A percentile compares a stretch with the other conserved stretches of the same genome.
Conservation (phyloP, 1,284 basidiomycete species). For the Boletus mariae region DNA sequence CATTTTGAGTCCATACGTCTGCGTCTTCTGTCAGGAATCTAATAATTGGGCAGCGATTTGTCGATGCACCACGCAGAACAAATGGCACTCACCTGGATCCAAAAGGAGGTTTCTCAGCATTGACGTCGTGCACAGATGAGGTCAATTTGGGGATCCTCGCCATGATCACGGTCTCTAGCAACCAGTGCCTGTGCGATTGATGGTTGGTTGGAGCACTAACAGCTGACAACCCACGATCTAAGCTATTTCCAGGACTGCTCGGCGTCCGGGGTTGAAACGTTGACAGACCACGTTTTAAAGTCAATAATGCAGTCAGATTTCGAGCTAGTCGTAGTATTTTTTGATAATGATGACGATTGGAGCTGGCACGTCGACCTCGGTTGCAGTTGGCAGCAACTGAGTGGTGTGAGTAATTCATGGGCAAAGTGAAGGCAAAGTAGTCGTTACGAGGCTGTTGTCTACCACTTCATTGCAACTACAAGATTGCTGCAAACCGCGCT, state of each 20-base stretch:
- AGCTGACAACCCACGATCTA: no score
- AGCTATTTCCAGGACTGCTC: no score
- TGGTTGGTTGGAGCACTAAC: neutral
- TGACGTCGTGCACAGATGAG: conserved; percentile 64
- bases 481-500: neutral
- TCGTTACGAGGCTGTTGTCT: neutral
- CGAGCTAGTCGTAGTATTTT: no score
- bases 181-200: neutral
- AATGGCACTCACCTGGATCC: conserved; percentile 53
- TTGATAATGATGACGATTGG: no score
- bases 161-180: conserved; percentile 5
- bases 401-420: neutral
- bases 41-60: neutral
- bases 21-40: conserved; percentile 62
- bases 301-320: no score
- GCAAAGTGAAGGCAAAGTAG: neutral
- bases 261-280: no score
- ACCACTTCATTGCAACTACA: neutral
- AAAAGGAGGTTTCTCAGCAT: conserved; percentile 60
- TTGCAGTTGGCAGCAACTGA: no score
- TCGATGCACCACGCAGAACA: neutral
- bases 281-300: no score
- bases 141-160: conserved; percentile 35
- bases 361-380: no score
- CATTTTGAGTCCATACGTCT: conserved; percentile 74